Conservation (phyloP, 257 asterid genomes). For the Solanum bukasovii region DNA sequence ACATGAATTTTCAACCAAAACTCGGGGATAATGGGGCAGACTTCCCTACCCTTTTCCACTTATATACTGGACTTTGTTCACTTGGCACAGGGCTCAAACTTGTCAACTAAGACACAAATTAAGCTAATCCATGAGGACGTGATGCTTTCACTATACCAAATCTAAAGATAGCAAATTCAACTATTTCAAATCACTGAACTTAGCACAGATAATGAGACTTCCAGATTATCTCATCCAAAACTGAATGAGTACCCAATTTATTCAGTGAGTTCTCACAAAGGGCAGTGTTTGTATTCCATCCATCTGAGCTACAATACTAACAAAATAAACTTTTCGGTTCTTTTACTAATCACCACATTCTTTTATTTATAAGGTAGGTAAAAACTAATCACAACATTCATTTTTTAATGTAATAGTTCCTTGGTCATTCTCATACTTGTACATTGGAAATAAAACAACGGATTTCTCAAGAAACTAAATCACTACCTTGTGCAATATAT, state of each 20-base stretch:
- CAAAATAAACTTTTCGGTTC: background rate
- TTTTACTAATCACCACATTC: background rate
- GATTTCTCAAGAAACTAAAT: background rate
- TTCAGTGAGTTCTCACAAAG: background rate
- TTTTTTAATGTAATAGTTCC: background rate
- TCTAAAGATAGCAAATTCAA: background rate
- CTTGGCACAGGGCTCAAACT: background rate
- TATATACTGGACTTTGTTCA: background rate
- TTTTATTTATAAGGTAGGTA: background rate
- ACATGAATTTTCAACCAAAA: background rate
- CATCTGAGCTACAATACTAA: background rate
- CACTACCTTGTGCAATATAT: conserved; percentile 91
- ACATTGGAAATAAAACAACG: background rate
- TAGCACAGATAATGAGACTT: background rate
- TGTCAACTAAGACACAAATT: background rate
- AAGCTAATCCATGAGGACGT: background rate
- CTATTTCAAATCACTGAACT: background rate
- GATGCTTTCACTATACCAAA: background rate
- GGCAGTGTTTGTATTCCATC: background rate
- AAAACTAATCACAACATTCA: background rate
- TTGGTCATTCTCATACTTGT: background rate
- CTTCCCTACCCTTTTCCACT: background rate
- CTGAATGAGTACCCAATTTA: background rate
- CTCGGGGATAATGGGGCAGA: background rate
- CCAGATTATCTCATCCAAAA: background rate